phyloP scores from a whole-genome alignment of 2,329 filamentous ascomycete species.

The Colletotrichum karsti region DNA sequence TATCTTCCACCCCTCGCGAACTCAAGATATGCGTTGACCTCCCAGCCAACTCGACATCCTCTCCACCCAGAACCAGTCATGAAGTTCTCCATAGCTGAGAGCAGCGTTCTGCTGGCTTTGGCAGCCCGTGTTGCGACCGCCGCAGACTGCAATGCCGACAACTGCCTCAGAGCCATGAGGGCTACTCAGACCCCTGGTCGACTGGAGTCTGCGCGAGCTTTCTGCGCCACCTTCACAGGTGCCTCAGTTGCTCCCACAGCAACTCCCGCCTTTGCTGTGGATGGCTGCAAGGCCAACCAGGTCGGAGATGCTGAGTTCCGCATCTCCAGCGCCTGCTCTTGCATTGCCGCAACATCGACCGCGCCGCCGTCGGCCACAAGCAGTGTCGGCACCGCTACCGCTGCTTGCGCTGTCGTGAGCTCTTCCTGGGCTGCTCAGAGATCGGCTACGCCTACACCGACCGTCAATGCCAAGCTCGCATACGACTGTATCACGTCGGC shows the following conservation, averaged over 20 bases:
- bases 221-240: conserved; percentile 34
- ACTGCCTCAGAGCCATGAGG: conserved; percentile 44
- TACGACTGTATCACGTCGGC: conserved; percentile 46
- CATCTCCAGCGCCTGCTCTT: conserved; percentile 1
- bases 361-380: neutral
- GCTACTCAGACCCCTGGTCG: conserved; percentile 41
- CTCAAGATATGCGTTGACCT: neutral
- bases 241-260: neutral
- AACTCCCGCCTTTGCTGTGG: neutral
- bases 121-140: neutral
- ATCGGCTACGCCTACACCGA: neutral
- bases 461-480: conserved; percentile 45
- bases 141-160: conserved; percentile 39
- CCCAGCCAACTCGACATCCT: too few relatives aligned
- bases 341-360: neutral
- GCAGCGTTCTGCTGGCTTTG: neutral
- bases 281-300: neutral
- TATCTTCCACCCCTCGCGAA: neutral
- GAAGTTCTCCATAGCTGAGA: neutral
- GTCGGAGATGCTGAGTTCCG: neutral
- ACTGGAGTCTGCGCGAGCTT: conserved; percentile 37
- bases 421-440: neutral
- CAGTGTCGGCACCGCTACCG: neutral
- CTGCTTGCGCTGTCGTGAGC: neutral
- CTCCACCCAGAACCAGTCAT: neutral